Base-by-base conservation (phyloP, 2,329 filamentous ascomycete genomes). In the Fusarium setosum region DNA sequence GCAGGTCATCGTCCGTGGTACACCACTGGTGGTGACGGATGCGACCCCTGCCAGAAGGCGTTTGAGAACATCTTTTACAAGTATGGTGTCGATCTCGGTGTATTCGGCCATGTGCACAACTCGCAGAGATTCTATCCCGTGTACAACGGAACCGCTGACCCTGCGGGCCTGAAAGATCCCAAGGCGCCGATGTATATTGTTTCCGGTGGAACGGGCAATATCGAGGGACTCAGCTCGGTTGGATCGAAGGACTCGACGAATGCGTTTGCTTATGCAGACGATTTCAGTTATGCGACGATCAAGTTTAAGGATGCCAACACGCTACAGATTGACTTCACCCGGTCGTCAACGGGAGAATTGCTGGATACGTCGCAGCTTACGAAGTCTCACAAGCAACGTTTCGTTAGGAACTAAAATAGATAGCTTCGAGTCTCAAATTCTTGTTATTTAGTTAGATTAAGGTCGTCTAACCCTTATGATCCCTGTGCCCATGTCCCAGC, bases 1-100 rank as follows among this genome's bases (percentile, higher is more conserved):
- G 70, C 75, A 4, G 81, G 80, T 5, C 81, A 83, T 60, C 72
- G 81, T 2, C 81, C 81, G 1, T 83, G 83, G 83, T 86, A 86
- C 72, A 77, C 79, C 8, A 80, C 79, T 1, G 72, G 73, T 2
- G 70, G 72, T 13, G 58, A 57, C 37, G 69, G 55, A 5, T 67
- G 64, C 41, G 48, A 29, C 8, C 42, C 56, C 9, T 68, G 65
- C n/a, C 64, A 67, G 26, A 11, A 42, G 2, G 61, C 61, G 2
- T 64, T 64, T 3, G 61, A 64, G 13, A 49, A 41, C 2, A 12
- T 64, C 1, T n/a, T 64, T 4, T 64, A 64, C 24, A 61, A 56
- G 31, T 64, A 65, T 1, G 61, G 56, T 0, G 61, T 64, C 2
- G 61, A 65, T 10, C 20, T 64, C 15, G 61, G 32, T 0, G 38